A percentile compares a stretch with the other conserved stretches of the same genome.
Conservation (phyloP, 2,329 filamentous ascomycete genomes). For the Xylariaceae sp. region DNA sequence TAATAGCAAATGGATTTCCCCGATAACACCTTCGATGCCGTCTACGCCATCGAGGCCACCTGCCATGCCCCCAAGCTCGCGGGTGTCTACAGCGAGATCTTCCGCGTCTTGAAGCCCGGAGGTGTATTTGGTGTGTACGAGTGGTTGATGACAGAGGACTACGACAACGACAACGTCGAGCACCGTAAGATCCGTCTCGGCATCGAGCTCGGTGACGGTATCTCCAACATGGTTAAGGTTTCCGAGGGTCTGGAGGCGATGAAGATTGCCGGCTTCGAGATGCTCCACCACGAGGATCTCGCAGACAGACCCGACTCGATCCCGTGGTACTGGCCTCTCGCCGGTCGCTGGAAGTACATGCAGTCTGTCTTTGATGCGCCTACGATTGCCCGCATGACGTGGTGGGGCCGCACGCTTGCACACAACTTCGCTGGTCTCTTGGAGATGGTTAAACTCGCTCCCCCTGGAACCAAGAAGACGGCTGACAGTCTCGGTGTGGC, state of each 20-base stretch:
- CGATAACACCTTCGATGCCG: conserved; percentile 86
- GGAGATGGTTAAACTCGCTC: conserved; percentile 72
- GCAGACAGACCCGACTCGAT: conserved; percentile 69
- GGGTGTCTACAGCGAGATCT: conserved; percentile 92
- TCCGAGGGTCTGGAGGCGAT: conserved; percentile 79
- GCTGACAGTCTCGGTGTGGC: conserved; percentile 80
- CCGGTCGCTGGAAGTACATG: conserved; percentile 80
- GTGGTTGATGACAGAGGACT: conserved; percentile 96
- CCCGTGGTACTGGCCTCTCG: conserved; percentile 93
- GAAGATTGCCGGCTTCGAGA: conserved; percentile 79
- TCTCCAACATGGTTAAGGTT: conserved; percentile 93
- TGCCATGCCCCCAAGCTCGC: conserved; percentile 88
- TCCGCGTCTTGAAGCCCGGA: conserved; percentile 91
- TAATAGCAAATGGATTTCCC: conserved; percentile 86
- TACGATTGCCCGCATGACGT: conserved; percentile 86
- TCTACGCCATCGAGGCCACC: conserved; percentile 96
- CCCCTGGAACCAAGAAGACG: conserved; percentile 87
- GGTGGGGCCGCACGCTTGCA: conserved; percentile 68
- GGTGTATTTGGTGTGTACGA: conserved; percentile 97
- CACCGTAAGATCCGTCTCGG: conserved; percentile 89
- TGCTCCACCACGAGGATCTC: conserved; percentile 82
- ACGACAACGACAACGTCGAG: conserved; percentile 81
- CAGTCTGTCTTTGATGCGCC: conserved; percentile 74
- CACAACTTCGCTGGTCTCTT: conserved; percentile 74
- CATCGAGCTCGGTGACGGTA: conserved; percentile 94